Percentiles rank a stretch among this genome's conserved stretches.
Conservation (phyloP, 257 asterid genomes). For the Osmanthus fragrans region DNA sequence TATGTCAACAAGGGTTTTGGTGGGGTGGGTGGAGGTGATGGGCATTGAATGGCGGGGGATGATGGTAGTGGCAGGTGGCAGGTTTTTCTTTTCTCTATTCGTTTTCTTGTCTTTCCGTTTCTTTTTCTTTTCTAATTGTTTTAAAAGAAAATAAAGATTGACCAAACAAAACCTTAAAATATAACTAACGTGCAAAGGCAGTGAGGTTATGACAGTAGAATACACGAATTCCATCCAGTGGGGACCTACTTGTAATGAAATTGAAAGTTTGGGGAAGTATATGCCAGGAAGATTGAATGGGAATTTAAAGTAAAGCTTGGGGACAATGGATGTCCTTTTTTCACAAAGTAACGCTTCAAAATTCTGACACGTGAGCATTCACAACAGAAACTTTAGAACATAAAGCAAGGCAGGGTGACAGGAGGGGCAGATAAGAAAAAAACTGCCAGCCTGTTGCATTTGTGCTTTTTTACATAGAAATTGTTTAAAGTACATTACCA, state of each 20-base stretch:
- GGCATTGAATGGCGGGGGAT: background rate
- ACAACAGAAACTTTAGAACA: slow-evolving; percentile 11
- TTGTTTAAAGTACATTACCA: slow-evolving; percentile 55
- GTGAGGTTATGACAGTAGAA: background rate
- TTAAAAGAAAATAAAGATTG: background rate
- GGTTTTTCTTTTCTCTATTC: background rate
- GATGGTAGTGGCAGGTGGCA: background rate
- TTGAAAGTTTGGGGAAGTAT: background rate
- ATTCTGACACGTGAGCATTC: slow-evolving; percentile 7
- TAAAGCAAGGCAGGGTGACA: slow-evolving; percentile 7
- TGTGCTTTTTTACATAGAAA: background rate
- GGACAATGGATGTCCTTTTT: background rate
- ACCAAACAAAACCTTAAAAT: background rate
- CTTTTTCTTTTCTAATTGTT: background rate
- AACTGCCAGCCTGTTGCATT: slow-evolving; percentile 8
- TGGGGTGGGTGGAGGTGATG: background rate
- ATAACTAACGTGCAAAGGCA: background rate
- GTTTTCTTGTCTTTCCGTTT: background rate
- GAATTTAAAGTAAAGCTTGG: background rate
- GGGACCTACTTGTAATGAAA: background rate
- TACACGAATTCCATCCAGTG: background rate
- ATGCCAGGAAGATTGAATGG: background rate
- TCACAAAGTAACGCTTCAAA: slow-evolving; percentile 8
- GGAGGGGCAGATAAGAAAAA: slow-evolving; percentile 4
- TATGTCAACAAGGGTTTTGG: background rate